phyloP scores from a whole-genome alignment of 495 filamentous ascomycete genomes.

The Cercophora newfieldiana region DNA sequence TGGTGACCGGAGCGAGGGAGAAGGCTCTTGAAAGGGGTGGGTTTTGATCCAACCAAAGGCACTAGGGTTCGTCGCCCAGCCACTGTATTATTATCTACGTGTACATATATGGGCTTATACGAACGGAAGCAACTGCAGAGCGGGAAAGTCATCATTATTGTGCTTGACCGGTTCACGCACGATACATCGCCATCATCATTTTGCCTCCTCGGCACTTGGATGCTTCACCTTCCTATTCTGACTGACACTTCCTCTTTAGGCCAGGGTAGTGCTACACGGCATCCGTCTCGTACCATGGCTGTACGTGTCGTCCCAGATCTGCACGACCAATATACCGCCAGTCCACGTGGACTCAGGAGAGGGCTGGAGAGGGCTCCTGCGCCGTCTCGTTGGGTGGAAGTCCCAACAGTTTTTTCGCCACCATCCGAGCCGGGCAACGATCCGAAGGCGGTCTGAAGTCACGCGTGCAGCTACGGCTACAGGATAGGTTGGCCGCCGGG shows the following conservation, averaged over 20 bases:
- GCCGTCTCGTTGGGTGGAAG: neutral
- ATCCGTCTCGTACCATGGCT: neutral
- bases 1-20: slow-evolving; percentile 63
- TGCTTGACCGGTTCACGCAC: neutral
- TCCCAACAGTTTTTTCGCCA: slow-evolving; percentile 2
- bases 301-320: neutral
- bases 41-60: neutral
- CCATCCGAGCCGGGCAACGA: slow-evolving; percentile 6
- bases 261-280: neutral
- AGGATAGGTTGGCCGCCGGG: slow-evolving; percentile 2
- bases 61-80: neutral
- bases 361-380: neutral
- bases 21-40: slow-evolving; percentile 31
- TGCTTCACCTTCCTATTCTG: neutral
- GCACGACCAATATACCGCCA: neutral
- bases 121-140: neutral
- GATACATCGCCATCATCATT: neutral
- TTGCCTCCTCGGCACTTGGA: neutral
- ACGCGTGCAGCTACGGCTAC: neutral
- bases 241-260: neutral
- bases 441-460: neutral
- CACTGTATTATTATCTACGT: neutral
- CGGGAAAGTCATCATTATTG: neutral
- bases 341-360: slow-evolving; percentile 2
- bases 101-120: neutral